Evolutionary conservation across 164 flowering plant species (phyloP).

Genomic region (Nymphaea colorata): DNA sequence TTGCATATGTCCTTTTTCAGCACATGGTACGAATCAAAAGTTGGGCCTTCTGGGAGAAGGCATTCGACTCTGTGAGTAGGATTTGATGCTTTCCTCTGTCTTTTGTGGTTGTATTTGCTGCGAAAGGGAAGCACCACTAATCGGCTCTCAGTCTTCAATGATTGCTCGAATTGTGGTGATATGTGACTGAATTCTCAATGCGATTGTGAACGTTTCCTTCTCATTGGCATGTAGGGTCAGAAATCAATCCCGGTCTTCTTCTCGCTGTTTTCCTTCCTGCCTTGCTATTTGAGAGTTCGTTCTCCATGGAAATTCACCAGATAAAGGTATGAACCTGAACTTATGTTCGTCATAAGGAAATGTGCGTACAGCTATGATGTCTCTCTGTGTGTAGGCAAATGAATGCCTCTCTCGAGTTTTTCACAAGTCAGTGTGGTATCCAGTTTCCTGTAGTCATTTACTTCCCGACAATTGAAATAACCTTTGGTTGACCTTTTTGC

Average conservation of each 20-base stretch:
- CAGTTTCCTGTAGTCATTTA: no score
- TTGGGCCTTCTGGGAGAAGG: constrained; percentile 83
- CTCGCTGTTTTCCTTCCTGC: constrained; percentile 95
- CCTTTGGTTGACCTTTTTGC: no score
- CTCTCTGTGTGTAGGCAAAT: no score
- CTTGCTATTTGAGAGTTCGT: constrained; percentile 92
- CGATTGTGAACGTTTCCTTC: neutral
- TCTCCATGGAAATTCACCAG: constrained; percentile 95
- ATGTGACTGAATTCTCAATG: neutral
- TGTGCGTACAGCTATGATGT: no score
- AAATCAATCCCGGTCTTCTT: constrained; percentile 77
- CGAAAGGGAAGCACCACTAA: no score
- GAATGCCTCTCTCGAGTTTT: no score
- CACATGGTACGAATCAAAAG: constrained; percentile 58
- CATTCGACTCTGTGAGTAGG: constrained; percentile 74
- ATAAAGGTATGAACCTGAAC: constrained; percentile 49
- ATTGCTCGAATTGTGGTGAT: no score
- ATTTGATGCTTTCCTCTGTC: constrained; percentile 1
- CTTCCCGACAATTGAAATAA: no score
- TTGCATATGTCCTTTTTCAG: constrained; percentile 26
- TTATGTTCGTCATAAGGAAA: no score
- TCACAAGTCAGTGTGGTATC: no score
- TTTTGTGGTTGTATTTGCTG: neutral
- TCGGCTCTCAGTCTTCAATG: no score
- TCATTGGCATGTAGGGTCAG: constrained; percentile 53